Conservation (phyloP, 164 flowering plant genomes). For the Vitis cinerea region DNA sequence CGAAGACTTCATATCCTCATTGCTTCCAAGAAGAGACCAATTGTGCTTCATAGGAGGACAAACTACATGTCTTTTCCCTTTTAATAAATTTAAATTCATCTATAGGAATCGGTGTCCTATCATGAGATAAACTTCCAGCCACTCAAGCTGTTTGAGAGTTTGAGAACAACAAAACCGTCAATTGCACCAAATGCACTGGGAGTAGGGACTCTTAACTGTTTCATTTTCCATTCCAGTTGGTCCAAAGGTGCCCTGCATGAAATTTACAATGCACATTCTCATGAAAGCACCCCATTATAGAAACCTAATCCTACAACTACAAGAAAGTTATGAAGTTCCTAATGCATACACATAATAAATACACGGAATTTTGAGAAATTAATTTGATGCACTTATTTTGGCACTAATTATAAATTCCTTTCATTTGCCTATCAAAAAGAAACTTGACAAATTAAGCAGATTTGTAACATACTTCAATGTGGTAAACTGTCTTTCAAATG, state of each 20-base stretch:
- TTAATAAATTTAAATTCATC: slow-evolving; percentile 55
- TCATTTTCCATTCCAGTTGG: slow-evolving; percentile 62
- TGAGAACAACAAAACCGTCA: slow-evolving; percentile 96
- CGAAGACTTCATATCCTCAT: slow-evolving; percentile 51
- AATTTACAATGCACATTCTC: slow-evolving; percentile 13
- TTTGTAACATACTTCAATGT: slow-evolving; percentile 71
- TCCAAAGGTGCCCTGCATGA: slow-evolving; percentile 82
- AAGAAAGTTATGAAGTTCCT: background rate
- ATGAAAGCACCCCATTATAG: background rate
- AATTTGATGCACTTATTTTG: no score
- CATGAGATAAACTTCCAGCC: slow-evolving; percentile 57
- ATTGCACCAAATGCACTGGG: slow-evolving; percentile 87
- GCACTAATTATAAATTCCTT: no score
- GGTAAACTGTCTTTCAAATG: slow-evolving; percentile 65
- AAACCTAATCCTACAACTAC: background rate
- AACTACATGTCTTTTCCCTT: slow-evolving; percentile 79
- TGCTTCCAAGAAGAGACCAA: slow-evolving; percentile 84
- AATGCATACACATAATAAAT: background rate
- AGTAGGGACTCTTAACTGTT: slow-evolving; percentile 34
- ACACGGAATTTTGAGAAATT: no score
- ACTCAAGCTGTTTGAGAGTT: slow-evolving; percentile 63
- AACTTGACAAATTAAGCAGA: slow-evolving; percentile 1
- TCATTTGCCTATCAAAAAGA: background rate
- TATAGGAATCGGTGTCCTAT: slow-evolving; percentile 46
- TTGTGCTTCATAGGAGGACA: slow-evolving; percentile 92